phyloP scores from a whole-genome alignment of 2,329 filamentous ascomycete genomes.

The Ceratocystis variospora region DNA sequence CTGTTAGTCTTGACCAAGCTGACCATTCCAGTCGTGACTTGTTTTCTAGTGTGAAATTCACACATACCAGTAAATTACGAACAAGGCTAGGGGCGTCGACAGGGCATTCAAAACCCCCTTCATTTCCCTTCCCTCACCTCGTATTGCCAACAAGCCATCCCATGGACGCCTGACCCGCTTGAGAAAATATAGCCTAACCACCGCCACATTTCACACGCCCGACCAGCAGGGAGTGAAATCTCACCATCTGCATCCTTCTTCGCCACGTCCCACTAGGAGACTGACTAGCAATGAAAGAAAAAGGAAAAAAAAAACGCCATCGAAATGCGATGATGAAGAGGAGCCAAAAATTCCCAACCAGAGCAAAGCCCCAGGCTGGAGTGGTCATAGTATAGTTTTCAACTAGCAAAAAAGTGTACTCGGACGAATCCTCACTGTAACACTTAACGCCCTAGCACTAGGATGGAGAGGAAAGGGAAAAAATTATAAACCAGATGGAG shows the following conservation, averaged over 20 bases:
- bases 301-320: conserved; percentile 22
- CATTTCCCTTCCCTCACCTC: neutral
- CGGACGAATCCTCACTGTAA: conserved; percentile 68
- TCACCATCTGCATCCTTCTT: conserved; percentile 27
- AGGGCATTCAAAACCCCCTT: neutral
- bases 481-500: conserved; percentile 23
- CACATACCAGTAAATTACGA: neutral
- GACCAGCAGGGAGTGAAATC: no score
- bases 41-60: neutral
- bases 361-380: conserved; percentile 49
- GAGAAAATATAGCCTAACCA: no score
- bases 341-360: conserved; percentile 61
- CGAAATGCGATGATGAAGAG: conserved; percentile 22
- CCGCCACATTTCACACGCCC: no score
- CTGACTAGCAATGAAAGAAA: conserved; percentile 32
- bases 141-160: neutral
- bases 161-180: no score
- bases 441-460: conserved; percentile 62
- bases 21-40: neutral
- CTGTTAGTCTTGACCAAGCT: neutral
- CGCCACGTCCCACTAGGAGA: conserved; percentile 27
- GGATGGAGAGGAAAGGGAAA: conserved; percentile 39
- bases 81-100: neutral
- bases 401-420: conserved; percentile 70
- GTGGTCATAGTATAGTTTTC: conserved; percentile 68